phyloP scores from a whole-genome alignment of 257 asterid species.

The Jaltomata sinuosa region DNA sequence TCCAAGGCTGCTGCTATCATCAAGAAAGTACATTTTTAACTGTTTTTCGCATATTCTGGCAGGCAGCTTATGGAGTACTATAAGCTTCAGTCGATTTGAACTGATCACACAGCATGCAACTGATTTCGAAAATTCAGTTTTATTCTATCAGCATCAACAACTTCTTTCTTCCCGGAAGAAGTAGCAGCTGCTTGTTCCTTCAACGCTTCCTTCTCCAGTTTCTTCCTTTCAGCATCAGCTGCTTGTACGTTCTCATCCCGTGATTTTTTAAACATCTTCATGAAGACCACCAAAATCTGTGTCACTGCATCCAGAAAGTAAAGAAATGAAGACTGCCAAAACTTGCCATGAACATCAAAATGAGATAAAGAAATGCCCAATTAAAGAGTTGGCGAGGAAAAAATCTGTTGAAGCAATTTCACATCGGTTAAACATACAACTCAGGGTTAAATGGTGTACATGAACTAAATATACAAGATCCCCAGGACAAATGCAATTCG shows the following conservation, averaged over 20 bases:
- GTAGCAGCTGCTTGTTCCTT: constrained; percentile 66
- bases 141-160: constrained; percentile 47
- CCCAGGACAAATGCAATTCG: not conserved
- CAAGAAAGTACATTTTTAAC: not conserved
- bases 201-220: constrained; percentile 84
- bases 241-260: constrained; percentile 75
- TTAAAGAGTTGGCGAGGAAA: not conserved
- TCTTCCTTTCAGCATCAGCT: constrained; percentile 91
- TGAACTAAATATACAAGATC: not conserved
- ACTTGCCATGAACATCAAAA: not conserved
- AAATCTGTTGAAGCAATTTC: not conserved
- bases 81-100: not conserved
- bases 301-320: constrained; percentile 53
- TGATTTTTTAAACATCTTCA: constrained; percentile 74
- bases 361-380: not conserved
- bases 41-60: not conserved
- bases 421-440: not conserved
- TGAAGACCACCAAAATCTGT: constrained; percentile 75
- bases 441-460: not conserved
- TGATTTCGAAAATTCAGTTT: not conserved
- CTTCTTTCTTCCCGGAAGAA: constrained; percentile 70
- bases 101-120: not conserved
- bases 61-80: not conserved
- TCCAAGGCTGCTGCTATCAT: not conserved
- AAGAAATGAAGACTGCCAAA: not conserved